Conservation (phyloP, 1,139 yeast species). For the Geotrichum fermentans region DNA sequence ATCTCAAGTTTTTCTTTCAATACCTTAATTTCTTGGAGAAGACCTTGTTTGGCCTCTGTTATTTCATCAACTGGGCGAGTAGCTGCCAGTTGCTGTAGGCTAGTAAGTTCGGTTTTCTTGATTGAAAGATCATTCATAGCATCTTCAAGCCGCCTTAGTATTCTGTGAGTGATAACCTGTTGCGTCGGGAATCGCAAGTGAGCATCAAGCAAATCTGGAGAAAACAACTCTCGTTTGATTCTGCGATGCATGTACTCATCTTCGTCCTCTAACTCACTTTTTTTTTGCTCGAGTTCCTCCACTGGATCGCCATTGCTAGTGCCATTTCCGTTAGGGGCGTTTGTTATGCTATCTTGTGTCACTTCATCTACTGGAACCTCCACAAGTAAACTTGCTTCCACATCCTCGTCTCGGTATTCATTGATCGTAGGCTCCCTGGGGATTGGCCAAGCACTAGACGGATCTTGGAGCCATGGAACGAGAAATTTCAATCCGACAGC, state of each 20-base stretch:
- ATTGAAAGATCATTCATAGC: conserved; percentile 25
- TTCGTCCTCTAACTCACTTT: neutral
- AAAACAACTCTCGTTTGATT: conserved; percentile 49
- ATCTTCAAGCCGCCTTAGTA: conserved; percentile 40
- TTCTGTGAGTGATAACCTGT: conserved; percentile 47
- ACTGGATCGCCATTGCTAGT: conserved; percentile 23
- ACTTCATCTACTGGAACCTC: conserved; percentile 50
- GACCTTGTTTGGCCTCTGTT: conserved; percentile 39
- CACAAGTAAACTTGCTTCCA: conserved; percentile 70
- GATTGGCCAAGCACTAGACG: conserved; percentile 59
- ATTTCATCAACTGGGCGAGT: conserved; percentile 39
- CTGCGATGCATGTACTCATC: conserved; percentile 60
- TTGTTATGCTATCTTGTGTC: conserved; percentile 1
- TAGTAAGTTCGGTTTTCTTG: conserved; percentile 34
- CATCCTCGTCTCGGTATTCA: conserved; percentile 62
- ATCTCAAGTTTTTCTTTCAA: conserved; percentile 28
- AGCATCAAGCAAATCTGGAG: conserved; percentile 23
- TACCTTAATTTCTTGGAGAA: conserved; percentile 31
- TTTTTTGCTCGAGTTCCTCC: conserved; percentile 12
- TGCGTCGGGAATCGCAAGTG: conserved; percentile 14
- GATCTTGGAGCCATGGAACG: conserved; percentile 50
- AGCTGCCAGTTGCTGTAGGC: conserved; percentile 34
- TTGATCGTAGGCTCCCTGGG: conserved; percentile 68
- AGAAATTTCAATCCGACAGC: conserved; percentile 62
- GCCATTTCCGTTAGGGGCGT: conserved; percentile 37